phyloP scores from a whole-genome alignment of 164 flowering plant species.

The Paratinospora sagittata region DNA sequence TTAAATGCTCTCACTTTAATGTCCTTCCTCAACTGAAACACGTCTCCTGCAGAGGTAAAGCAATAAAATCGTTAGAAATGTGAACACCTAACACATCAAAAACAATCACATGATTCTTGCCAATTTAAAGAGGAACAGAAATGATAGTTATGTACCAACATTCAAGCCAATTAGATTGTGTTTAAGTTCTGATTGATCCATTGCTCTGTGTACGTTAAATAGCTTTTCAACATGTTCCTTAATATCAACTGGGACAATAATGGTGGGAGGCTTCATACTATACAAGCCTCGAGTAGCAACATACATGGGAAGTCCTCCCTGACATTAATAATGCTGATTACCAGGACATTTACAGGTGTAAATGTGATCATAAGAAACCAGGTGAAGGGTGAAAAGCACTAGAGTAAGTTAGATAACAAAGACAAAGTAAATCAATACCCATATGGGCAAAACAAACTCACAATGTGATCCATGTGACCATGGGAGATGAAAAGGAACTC shows the following conservation, averaged over 20 bases:
- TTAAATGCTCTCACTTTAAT: conserved; percentile 75
- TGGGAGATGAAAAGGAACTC: conserved; percentile 92
- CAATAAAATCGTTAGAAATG: background rate
- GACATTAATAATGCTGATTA: conserved; percentile 1
- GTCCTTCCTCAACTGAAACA: conserved; percentile 59
- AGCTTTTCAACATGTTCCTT: conserved; percentile 66
- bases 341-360: background rate
- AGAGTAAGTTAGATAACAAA: background rate
- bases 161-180: conserved; percentile 62
- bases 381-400: too few species aligned
- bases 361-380: conserved; percentile 1
- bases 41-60: conserved; percentile 57
- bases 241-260: conserved; percentile 62
- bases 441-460: conserved; percentile 16
- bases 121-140: background rate
- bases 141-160: conserved; percentile 45
- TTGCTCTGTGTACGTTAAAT: conserved; percentile 68
- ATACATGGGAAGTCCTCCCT: conserved; percentile 98
- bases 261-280: conserved; percentile 75
- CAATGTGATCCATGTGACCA: conserved; percentile 95
- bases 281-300: conserved; percentile 89
- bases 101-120: background rate
- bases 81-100: background rate
- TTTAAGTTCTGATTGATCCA: conserved; percentile 76
- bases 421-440: background rate